Evolutionary conservation across 768 basidiomycete genomes (phyloP), one percentile per base, ranked within the genome.

Genomic region (Cystofilobasidium capitatum): DNA sequence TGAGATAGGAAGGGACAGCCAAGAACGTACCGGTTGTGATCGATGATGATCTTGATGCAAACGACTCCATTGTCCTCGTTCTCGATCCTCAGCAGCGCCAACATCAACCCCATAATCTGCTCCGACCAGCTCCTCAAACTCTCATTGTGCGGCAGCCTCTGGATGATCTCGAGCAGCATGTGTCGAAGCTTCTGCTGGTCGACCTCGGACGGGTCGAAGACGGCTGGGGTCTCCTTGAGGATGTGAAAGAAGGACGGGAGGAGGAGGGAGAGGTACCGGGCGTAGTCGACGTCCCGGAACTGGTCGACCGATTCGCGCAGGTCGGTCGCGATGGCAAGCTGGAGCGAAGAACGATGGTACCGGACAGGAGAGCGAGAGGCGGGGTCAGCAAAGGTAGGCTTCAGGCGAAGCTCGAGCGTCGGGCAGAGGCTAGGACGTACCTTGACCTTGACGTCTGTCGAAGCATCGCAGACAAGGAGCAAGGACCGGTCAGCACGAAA

Each of bases 1-100:
- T 6, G 17, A 22, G n/a, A 24, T 6, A 24, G 47, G 20, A 49
- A 24, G 22, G 33, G 9, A 37, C 7, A 33, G 33, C 33, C 4
- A 8, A 16, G 7, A 8, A 29, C 64, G 20, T 16, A 65, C 58
- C 94, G 85, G 73, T 89, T 83, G 26, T 92, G 81, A 78, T 99
- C 94, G 67, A 91, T 86, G 73, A 96, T 81, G 65, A 86, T 88
- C 79, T 97, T 98, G 82, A 92, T 90, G 64, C 87, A 88, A 2
- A 86, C 82, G 37, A 87, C 82, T 2, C 89, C 96, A 74, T 92
- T 93, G 75, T 99, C 96, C 78, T 99, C 96, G 75, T 96, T 97
- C 79, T 99, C 96, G 71, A 83, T 80, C 31, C 88, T 86, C 36
- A 98, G 81, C 62, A 91, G 80, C 70, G 89, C 82, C 42, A 97